phyloP scores from a whole-genome alignment of 345 rosid genomes.

The Geranium brycei region DNA sequence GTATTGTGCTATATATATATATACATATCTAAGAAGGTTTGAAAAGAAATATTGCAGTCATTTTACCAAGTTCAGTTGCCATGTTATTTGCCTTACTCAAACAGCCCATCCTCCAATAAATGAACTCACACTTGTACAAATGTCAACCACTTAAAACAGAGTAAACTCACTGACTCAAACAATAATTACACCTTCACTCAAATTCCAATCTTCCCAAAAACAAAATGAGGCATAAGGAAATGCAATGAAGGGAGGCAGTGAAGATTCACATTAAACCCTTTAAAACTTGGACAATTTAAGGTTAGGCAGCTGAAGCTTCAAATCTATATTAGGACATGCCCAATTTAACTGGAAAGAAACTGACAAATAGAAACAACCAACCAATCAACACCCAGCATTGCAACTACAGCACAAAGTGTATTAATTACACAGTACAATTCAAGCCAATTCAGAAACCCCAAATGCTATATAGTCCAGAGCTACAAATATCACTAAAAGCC shows the following conservation, averaged over 20 bases:
- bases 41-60: not conserved
- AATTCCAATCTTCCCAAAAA: too few species aligned
- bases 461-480: not conserved
- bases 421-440: constrained; percentile 17
- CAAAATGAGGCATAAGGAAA: not conserved
- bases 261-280: not conserved
- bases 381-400: not conserved
- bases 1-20: not conserved
- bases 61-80: too few species aligned
- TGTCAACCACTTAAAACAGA: too few species aligned
- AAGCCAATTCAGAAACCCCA: not conserved
- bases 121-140: too few species aligned
- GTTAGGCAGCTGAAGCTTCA: constrained; percentile 6
- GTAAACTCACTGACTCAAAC: too few species aligned
- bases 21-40: not conserved
- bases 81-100: too few species aligned
- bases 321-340: constrained; percentile 10
- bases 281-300: too few species aligned
- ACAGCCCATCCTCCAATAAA: too few species aligned
- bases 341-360: not conserved
- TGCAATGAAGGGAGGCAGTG: not conserved
- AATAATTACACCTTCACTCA: too few species aligned
- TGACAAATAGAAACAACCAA: constrained; percentile 1
- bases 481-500: not conserved
- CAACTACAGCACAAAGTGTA: constrained; percentile 8